phyloP scores from a whole-genome alignment of 1,284 basidiomycete genomes.

The Salmacisia buchloeana region DNA sequence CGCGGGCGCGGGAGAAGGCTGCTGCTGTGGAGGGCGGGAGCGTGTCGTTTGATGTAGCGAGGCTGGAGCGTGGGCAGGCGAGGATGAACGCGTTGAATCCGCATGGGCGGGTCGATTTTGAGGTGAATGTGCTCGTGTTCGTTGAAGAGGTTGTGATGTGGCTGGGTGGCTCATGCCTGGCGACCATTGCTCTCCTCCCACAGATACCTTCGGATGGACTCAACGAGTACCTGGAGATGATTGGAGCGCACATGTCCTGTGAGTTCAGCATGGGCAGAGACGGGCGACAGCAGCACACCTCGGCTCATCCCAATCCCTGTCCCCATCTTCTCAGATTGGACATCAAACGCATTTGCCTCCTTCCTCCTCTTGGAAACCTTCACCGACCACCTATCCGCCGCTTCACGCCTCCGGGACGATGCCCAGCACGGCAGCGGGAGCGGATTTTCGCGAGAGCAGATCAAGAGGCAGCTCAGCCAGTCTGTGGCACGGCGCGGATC shows the following conservation, averaged over 20 bases:
- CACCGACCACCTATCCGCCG: no score
- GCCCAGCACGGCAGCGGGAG: not conserved
- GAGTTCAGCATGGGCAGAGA: not conserved
- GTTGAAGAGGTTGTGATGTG: no score
- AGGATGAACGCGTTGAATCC: constrained; percentile 5
- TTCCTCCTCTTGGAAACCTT: not conserved
- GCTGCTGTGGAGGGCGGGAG: not conserved
- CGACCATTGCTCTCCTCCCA: no score
- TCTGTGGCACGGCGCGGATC: no score
- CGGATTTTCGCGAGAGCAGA: not conserved
- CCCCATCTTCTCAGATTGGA: not conserved
- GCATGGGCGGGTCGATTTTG: constrained; percentile 2
- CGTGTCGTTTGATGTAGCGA: not conserved
- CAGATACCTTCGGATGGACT: constrained; percentile 2
- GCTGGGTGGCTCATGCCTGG: no score
- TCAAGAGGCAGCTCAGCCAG: not conserved
- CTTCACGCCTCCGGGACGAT: not conserved
- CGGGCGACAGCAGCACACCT: not conserved
- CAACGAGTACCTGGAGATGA: not conserved
- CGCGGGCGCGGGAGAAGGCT: not conserved
- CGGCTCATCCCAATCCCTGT: not conserved
- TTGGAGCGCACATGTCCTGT: constrained; percentile 1
- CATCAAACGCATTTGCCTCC: not conserved
- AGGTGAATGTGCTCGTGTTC: no score
- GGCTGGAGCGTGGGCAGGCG: constrained; percentile 1